These are phyloP conservation scores for Flaveria bidentis DNA, from an alignment of 129 eudicot genomes.

Conservation along the genomic window DNA sequence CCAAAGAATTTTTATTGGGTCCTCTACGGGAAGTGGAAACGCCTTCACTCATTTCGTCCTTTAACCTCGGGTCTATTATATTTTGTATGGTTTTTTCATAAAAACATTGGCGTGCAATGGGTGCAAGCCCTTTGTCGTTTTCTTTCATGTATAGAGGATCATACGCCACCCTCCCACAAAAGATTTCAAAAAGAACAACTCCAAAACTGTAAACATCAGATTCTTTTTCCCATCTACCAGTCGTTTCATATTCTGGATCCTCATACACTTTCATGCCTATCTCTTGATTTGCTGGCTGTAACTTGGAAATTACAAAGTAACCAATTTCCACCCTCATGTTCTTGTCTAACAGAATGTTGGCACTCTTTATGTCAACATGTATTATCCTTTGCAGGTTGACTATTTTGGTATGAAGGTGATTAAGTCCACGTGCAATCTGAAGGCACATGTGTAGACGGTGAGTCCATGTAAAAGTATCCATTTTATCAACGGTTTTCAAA, in stretches of 20 bases:
- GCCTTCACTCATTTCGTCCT: not conserved
- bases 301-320: constrained; percentile 9
- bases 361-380: constrained; percentile 9
- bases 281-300: not conserved
- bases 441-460: constrained; percentile 17
- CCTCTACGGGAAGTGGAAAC: not conserved
- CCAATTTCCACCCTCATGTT: constrained; percentile 10
- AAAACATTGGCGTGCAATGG: not conserved
- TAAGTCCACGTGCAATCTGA: constrained; percentile 19
- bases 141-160: not conserved
- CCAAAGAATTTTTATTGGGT: not conserved
- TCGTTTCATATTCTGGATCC: not conserved
- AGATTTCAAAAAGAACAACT: constrained; percentile 6
- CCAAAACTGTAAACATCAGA: constrained; percentile 8
- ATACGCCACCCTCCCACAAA: constrained; percentile 10
- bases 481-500: not conserved
- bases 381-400: not conserved
- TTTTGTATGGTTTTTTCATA: not conserved
- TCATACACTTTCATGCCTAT: not conserved
- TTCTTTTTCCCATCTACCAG: not conserved
- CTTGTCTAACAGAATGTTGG: constrained; percentile 12
- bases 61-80: not conserved
- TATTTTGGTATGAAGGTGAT: constrained; percentile 21
- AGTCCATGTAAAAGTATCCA: constrained; percentile 7
- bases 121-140: constrained; percentile 13